Percentiles rank a stretch among this genome's conserved stretches.
Conservation (phyloP, 2,329 filamentous ascomycete genomes). For the Neonectria ditissima region DNA sequence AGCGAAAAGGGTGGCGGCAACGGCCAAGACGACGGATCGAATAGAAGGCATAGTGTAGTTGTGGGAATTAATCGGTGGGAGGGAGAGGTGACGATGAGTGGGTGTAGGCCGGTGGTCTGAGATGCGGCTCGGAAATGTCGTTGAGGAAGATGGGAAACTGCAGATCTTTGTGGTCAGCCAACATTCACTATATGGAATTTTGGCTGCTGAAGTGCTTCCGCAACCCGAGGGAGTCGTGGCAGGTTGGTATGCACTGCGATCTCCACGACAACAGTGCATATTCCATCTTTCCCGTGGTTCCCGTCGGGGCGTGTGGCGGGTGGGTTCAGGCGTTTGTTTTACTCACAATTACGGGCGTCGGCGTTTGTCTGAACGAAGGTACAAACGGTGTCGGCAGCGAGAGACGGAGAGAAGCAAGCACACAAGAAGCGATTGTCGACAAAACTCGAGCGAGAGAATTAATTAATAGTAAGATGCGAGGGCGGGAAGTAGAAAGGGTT, state of each 20-base stretch:
- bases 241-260: slow-evolving; percentile 15
- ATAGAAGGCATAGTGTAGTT: slow-evolving; percentile 64
- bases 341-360: slow-evolving; percentile 18
- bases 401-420: slow-evolving; percentile 2
- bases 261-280: slow-evolving; percentile 15
- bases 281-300: not conserved
- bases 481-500: slow-evolving; percentile 1
- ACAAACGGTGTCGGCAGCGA: slow-evolving; percentile 19
- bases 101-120: slow-evolving; percentile 14
- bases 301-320: slow-evolving; percentile 6
- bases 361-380: slow-evolving; percentile 22
- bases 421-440: not conserved
- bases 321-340: slow-evolving; percentile 13
- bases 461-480: slow-evolving; percentile 16
- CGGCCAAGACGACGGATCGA: slow-evolving; percentile 64
- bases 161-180: slow-evolving; percentile 6
- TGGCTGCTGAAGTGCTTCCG: not conserved
- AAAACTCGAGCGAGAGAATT: not conserved
- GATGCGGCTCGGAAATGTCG: not conserved
- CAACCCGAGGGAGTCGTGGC: slow-evolving; percentile 1
- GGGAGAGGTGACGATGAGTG: slow-evolving; percentile 3
- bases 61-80: slow-evolving; percentile 1
- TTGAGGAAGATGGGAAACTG: not conserved
- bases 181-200: not conserved
- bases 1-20: slow-evolving; percentile 64